Evolutionary conservation across 2,329 filamentous ascomycete genomes (phyloP), one percentile per base, ranked within the genome.

Genomic region (Neofusicoccum sp.): DNA sequence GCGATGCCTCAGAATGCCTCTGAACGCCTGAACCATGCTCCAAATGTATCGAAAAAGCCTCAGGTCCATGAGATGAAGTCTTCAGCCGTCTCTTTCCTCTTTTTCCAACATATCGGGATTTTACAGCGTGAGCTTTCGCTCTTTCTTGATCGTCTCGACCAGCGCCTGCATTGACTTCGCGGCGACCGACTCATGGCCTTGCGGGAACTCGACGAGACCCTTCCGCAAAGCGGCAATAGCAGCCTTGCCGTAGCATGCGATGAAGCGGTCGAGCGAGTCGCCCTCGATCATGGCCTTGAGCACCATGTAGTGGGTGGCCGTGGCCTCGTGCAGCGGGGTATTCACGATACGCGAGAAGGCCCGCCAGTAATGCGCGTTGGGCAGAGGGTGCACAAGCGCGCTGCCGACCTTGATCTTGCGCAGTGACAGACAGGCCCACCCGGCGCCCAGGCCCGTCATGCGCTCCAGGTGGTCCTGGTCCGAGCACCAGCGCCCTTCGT

Each of bases 321-420:
- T 77, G 9, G 79, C 72, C 39, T 81, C 75, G 1, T 79, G 72
- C 22, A 86, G 72, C 0, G 92, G 89, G 0, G 91, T 90, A 73
- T 92, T 93, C 72, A 93, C 80, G 41, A 98, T 91, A 47, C 83
- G 83, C 0, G 92, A 87, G 63, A 98, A 80, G 0, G 89, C 84
- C 41, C 82, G 84, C 95, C 95, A 99, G 80, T 95, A 98, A 62
- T 93, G 83, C 0, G 84, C 54, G 90, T 91, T 3, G 89, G 93
- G 77, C 86, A 95, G 0, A 89, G 73, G 71, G 28, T 73, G 61
- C 41, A 63, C 43, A 43, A 63, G 61, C 39, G 61, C 52, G 34
- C 43, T 93, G 49, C 80, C 81, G 67, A 87, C 87, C 43, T 82
- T 80, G 1, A 88, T 85, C 67, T 85, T 89, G 52, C 94, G 88